These are phyloP conservation scores for Polyporus arcularius DNA, from an alignment of 768 basidiomycete genomes.

Conservation along the genomic window DNA sequence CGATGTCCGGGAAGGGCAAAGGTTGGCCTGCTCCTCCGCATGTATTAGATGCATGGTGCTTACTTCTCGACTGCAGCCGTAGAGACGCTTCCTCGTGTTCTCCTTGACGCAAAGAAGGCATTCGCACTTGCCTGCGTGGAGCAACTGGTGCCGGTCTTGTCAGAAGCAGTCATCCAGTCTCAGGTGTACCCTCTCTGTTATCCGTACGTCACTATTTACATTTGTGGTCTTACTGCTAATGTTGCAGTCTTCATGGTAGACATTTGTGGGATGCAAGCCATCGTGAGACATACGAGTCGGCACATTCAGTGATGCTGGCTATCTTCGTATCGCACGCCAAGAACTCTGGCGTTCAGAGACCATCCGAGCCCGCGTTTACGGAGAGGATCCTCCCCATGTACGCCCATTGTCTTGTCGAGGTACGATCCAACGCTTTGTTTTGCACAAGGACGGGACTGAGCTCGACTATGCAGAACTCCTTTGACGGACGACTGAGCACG, in stretches of 20 bases:
- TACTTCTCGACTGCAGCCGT: background rate
- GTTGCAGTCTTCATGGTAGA: conserved; percentile 35
- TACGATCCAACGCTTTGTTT: conserved; percentile 27
- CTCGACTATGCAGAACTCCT: conserved; percentile 52
- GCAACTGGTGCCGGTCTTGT: conserved; percentile 69
- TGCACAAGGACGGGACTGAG: background rate
- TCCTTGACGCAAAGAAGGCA: conserved; percentile 43
- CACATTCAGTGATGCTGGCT: conserved; percentile 81
- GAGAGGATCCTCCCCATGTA: conserved; percentile 76
- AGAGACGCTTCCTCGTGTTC: conserved; percentile 4
- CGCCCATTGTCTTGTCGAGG: conserved; percentile 67
- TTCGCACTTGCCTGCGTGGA: conserved; percentile 77
- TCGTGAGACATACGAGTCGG: conserved; percentile 82
- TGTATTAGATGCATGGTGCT: background rate
- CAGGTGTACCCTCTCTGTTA: conserved; percentile 62
- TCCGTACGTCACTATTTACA: conserved; percentile 49
- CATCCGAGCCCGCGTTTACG: conserved; percentile 36
- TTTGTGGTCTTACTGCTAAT: background rate
- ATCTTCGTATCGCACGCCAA: conserved; percentile 66
- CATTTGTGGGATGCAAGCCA: conserved; percentile 57
- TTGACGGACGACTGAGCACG: conserved; percentile 58
- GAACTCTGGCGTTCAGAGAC: conserved; percentile 18
- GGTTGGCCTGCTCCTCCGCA: background rate
- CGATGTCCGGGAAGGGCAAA: conserved; percentile 1
- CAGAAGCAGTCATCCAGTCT: conserved; percentile 51